A percentile compares a stretch with the other conserved stretches of the same genome.
Evolutionary conservation across 176 grass and related monocot genomes (phyloP).

Genomic region (Oryza glaberrima): DNA sequence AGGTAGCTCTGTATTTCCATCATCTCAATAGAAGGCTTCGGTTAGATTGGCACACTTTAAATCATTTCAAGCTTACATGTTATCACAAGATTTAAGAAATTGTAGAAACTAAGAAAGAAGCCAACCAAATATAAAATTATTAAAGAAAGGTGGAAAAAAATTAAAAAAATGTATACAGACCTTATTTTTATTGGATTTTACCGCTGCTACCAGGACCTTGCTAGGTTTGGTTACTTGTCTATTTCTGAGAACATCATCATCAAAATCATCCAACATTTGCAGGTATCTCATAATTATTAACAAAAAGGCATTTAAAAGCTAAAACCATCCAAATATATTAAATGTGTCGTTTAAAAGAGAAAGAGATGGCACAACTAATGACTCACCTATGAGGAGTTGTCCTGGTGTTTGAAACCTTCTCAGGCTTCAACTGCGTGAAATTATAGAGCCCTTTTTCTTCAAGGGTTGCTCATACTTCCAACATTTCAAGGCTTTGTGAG

Average conservation of each 20-base stretch:
- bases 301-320: conserved; percentile 6
- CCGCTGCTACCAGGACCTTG: too few relatives aligned
- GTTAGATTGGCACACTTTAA: neutral
- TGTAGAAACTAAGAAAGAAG: too few relatives aligned
- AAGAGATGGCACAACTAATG: conserved; percentile 1
- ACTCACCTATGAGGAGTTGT: conserved; percentile 56
- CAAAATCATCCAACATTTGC: conserved; percentile 5
- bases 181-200: too few relatives aligned
- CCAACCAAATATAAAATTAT: too few relatives aligned
- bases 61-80: too few relatives aligned
- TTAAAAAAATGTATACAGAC: too few relatives aligned
- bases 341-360: conserved; percentile 2
- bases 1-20: neutral
- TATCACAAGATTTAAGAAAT: too few relatives aligned
- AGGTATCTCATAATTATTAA: conserved; percentile 53
- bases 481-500: conserved; percentile 77
- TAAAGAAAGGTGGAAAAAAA: too few relatives aligned
- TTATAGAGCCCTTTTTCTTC: conserved; percentile 89
- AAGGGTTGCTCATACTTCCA: conserved; percentile 81
- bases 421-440: conserved; percentile 46
- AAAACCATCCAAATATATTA: conserved; percentile 32
- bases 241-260: too few relatives aligned
- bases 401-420: conserved; percentile 51
- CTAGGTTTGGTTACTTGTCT: too few relatives aligned
- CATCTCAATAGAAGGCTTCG: neutral